Evolutionary conservation across 345 rosid genomes (phyloP), one percentile per base, ranked within the genome.

Genomic region (Moricandia arvensis): DNA sequence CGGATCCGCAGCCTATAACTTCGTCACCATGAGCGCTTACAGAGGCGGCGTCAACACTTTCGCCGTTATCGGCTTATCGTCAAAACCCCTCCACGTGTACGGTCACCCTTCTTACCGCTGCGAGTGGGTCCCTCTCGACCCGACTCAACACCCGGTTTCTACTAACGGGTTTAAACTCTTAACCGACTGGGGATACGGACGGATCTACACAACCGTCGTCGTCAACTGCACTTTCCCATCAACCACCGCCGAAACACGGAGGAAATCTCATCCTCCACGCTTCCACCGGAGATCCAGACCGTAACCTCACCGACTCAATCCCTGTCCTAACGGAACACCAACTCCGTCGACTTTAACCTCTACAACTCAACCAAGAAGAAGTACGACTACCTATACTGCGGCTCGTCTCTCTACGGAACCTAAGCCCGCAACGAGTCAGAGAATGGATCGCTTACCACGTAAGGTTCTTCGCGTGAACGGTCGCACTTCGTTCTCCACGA

Each of bases 111-210:
- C 83, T 1, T 93, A 93, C 68, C 75, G 79, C 27, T 93, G 98
- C 82, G 86, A 86, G 71, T 93, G 96, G 94, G 79, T 89, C 68
- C 85, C 88, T 0, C 51, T 37, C 3, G 62, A 74, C 82, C 76
- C 38, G 62, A 18, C 55, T 2, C 79, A 27, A 51, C 73, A 59
- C 33, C 71, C 80, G 78, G 38, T 80, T 55, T 41, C 79, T 33
- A 51, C 85, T 21, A 13, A 8, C 31, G 86, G 82, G 4, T 76
- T 68, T 74, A 90, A 87, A 80, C 82, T 90, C 76, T 82, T 94
- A 26, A 96, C 98, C 8, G 98, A 93, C 38, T 93, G 98, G 98
- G 97, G 97, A 0, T 91, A 90, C 64, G 98, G 98, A 57, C 90
- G 92, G 10, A 89, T 91, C 65, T 94, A 91, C 89, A 90, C 97